A percentile compares a stretch with the other conserved stretches of the same genome.
phyloP scores from a whole-genome alignment of 2,329 filamentous ascomycete species.

The Colletotrichum liriopes region DNA sequence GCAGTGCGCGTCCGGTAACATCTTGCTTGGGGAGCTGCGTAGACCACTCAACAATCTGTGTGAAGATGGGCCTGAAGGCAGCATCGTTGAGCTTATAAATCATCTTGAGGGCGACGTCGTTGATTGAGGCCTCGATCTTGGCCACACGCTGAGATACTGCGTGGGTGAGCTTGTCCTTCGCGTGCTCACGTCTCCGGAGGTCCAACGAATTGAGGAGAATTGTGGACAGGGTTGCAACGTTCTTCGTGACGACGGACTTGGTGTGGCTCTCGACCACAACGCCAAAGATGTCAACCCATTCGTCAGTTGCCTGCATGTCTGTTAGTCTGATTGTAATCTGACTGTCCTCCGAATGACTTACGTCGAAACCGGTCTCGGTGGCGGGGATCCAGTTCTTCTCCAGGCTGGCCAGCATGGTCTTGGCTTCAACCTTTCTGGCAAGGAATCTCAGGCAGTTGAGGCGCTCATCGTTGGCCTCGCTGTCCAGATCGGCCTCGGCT shows the following conservation, averaged over 20 bases:
- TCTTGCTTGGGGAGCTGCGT: constrained; percentile 75
- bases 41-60: constrained; percentile 88
- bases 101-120: constrained; percentile 86
- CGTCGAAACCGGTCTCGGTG: constrained; percentile 72
- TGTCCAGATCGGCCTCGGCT: constrained; percentile 72
- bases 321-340: background rate
- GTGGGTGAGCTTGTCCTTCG: constrained; percentile 61
- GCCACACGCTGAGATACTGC: constrained; percentile 64
- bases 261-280: constrained; percentile 82
- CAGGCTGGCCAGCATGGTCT: constrained; percentile 81
- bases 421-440: constrained; percentile 83
- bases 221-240: constrained; percentile 77
- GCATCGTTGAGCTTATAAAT: constrained; percentile 97
- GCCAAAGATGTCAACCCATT: constrained; percentile 80
- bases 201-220: constrained; percentile 75
- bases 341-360: constrained; percentile 57
- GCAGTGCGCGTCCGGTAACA: constrained; percentile 68
- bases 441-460: constrained; percentile 80
- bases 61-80: constrained; percentile 92
- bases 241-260: constrained; percentile 85
- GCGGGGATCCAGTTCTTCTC: constrained; percentile 80
- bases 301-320: constrained; percentile 70
- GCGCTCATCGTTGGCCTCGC: constrained; percentile 76
- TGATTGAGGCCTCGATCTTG: constrained; percentile 73
- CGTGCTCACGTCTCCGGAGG: constrained; percentile 71